Base-by-base conservation (phyloP, 2,329 filamentous ascomycete species). In the Sclerotinia subarctica region DNA sequence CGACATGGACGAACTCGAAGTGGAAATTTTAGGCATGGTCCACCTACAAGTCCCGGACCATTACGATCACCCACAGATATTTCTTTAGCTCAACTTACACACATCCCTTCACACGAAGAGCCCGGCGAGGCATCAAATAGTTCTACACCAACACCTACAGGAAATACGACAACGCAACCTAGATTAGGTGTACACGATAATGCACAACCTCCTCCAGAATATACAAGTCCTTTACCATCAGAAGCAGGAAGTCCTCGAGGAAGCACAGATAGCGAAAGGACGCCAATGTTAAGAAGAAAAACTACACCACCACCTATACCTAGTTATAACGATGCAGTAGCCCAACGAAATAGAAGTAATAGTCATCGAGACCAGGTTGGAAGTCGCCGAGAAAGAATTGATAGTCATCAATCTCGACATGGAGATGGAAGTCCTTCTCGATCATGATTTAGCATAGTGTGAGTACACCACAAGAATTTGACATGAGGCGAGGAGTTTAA, bases 31-130 rank as follows among this genome's bases (percentile, higher is more conserved):
- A 86, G 93, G 72, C 83, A 94, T 57, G 80, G 80, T 64, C 83
- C 88, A 70, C 91, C 93, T 11, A 91, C 91, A 26, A 97, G 92
- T 76, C 94, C 94, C 0, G 95, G 95, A 3, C 95, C 95, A 1
- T 85, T 93, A 70, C 87, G 94, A 73, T 96, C 92, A 76, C 94
- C 95, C 11, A 98, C 95, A 15, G 95, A 98, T 78, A 99, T 99
- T 72, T 97, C 94, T 11, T 86, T 99, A 59, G 92, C 94, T 38
- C 93, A 94, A 75, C 85, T 97, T 65, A 89, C 92, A 56, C 90
- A 90, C 69, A 84, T 90, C 66, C 84, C 88, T 67, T 86, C 85
- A 5, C 81, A 88, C 64, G 85, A 93, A 75, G 92, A 93, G 68
- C 84, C 87, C 32, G 91, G 90, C 74, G 74, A 75, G 65, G 42